Percentiles rank a stretch among this genome's conserved stretches.
Conservation (phyloP, 1,284 basidiomycete genomes). For the Ceratobasidium papillatum region DNA sequence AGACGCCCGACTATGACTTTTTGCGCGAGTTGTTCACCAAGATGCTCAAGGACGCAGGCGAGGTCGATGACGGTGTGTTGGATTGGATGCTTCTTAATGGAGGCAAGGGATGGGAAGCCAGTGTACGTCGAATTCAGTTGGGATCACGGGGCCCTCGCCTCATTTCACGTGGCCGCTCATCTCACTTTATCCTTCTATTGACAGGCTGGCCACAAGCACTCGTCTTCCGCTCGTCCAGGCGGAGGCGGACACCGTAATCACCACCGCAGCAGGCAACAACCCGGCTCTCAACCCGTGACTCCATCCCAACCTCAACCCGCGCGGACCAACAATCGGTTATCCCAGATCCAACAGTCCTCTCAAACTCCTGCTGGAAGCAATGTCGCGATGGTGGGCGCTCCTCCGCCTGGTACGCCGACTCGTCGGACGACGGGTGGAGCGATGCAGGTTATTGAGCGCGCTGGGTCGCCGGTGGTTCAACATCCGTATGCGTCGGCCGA, state of each 20-base stretch:
- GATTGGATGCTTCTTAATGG: constrained; percentile 97
- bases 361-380: constrained; percentile 24
- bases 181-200: constrained; percentile 8
- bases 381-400: constrained; percentile 9
- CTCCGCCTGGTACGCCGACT: constrained; percentile 20
- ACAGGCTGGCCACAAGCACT: constrained; percentile 38
- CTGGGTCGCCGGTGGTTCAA: constrained; percentile 19
- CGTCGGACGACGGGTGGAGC: constrained; percentile 34
- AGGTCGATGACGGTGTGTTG: constrained; percentile 91
- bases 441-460: constrained; percentile 38
- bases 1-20: constrained; percentile 97
- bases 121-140: constrained; percentile 46
- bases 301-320: constrained; percentile 34
- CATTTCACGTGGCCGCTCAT: constrained; percentile 21
- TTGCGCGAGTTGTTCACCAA: constrained; percentile 94
- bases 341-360: constrained; percentile 28
- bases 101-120: constrained; percentile 89
- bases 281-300: constrained; percentile 14
- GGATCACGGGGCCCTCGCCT: constrained; percentile 3
- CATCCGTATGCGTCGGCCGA: constrained; percentile 34
- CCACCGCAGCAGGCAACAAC: constrained; percentile 22
- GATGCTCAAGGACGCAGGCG: constrained; percentile 87
- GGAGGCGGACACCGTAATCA: constrained; percentile 33
- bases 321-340: constrained; percentile 32
- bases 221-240: constrained; percentile 14